These are phyloP conservation scores for Lantana camara DNA, from an alignment of 257 asterid genomes.

Conservation along the genomic window DNA sequence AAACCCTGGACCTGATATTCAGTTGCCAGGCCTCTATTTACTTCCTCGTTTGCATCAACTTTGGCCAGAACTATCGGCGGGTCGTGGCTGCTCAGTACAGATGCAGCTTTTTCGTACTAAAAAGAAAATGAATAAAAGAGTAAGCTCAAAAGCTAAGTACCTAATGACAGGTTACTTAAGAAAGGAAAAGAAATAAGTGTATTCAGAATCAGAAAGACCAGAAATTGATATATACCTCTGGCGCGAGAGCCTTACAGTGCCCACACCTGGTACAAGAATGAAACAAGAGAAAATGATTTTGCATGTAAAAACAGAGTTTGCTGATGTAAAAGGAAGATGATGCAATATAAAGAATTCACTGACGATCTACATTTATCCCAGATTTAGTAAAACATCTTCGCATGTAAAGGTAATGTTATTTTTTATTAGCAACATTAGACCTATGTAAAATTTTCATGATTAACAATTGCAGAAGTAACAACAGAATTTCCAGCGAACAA, in stretches of 20 bases:
- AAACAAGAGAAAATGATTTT: slow-evolving; percentile 7
- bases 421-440: too few relatives aligned
- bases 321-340: neutral
- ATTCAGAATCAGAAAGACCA: neutral
- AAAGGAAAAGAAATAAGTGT: neutral
- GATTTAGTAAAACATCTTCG: too few relatives aligned
- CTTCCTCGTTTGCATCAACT: slow-evolving; percentile 67
- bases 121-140: slow-evolving; percentile 1
- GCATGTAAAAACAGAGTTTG: neutral
- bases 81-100: slow-evolving; percentile 63
- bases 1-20: slow-evolving; percentile 71
- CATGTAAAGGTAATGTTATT: too few relatives aligned
- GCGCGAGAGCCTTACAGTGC: slow-evolving; percentile 86
- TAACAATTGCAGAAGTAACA: too few relatives aligned
- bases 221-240: slow-evolving; percentile 76
- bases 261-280: slow-evolving; percentile 76
- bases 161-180: neutral
- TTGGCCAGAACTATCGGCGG: slow-evolving; percentile 76
- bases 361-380: neutral
- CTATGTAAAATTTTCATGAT: too few relatives aligned
- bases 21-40: slow-evolving; percentile 53
- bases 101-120: slow-evolving; percentile 85
- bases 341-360: neutral
- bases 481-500: too few relatives aligned
- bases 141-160: neutral